Evolutionary conservation across 768 basidiomycete genomes (phyloP), one percentile per base, ranked within the genome.

Genomic region (Calvatia gigantea): DNA sequence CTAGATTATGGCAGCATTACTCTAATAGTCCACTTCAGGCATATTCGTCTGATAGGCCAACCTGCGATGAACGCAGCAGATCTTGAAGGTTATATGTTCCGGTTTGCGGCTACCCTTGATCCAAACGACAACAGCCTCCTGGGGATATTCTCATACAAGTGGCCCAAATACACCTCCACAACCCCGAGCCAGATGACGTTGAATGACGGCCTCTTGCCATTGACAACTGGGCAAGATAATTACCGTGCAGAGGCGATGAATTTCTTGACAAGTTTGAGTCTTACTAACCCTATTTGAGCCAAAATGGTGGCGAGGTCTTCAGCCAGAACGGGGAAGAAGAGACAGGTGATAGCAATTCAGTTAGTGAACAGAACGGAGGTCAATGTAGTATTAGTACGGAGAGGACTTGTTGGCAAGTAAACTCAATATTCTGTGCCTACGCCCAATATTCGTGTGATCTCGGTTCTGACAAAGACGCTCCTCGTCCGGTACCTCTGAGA

Each of bases 21-120:
- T 12, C 45, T 11, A 29, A 6, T 32, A 73, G 23, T 60, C 50
- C 15, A 73, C 27, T 80, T n/a, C n/a, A n/a, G n/a, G n/a, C n/a
- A n/a, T n/a, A n/a, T n/a, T n/a, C n/a, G n/a, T n/a, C n/a, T n/a
- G n/a, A n/a, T n/a, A n/a, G n/a, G n/a, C n/a, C n/a, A n/a, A n/a
- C n/a, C n/a, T n/a, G n/a, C n/a, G n/a, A n/a, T 72, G 57, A 61
- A 61, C 2, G 70, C 63, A 3, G 65, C 65, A 7, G 75, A 77
- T 50, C 63, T 79, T 62, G 61, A 72, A 8, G 73, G 76, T 58
- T 73, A 75, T 61, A 65, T 80, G 31, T 69, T 79, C 59, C 69
- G 73, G 50, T 80, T 81, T 54, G 69, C 64, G n/a, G 66, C 57
- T 50, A 70, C 62, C 5, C 71, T 77, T 28, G 54, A 58, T 42